A percentile compares a stretch with the other conserved stretches of the same genome.
These are phyloP conservation scores for Coccomyxa sp. DNA, from an alignment of 139 green algal genomes.

Conservation along the genomic window DNA sequence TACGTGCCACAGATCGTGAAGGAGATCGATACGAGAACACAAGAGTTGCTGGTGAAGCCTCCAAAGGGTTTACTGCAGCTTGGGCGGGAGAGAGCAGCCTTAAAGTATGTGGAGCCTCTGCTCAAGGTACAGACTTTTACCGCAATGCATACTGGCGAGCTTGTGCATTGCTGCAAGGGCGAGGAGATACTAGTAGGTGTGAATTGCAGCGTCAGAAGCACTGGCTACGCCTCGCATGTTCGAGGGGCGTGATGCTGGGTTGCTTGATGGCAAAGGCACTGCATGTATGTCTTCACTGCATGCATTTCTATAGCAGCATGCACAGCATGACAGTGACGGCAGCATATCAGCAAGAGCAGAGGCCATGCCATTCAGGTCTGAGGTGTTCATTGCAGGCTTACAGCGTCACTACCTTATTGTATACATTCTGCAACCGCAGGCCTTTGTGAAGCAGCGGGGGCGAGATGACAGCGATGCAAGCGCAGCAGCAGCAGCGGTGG, in stretches of 20 bases:
- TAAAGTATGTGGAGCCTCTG: constrained; percentile 15
- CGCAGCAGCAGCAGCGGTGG: not conserved
- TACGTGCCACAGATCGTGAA: constrained; percentile 12
- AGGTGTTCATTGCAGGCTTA: not conserved
- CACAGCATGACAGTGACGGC: too few species aligned
- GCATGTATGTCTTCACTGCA: too few species aligned
- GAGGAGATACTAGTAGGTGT: not conserved
- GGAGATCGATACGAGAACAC: not conserved
- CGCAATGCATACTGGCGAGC: not conserved
- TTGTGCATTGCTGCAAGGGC: not conserved
- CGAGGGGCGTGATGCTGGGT: not conserved
- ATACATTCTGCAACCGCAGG: not conserved
- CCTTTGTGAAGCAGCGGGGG: not conserved
- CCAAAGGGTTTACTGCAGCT: constrained; percentile 26
- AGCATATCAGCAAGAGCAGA: too few species aligned
- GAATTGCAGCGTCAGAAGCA: not conserved
- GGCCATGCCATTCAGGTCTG: not conserved
- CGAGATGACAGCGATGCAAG: not conserved
- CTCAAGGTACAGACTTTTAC: constrained; percentile 5
- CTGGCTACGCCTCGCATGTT: not conserved
- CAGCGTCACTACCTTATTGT: not conserved
- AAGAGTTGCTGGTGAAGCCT: constrained; percentile 10
- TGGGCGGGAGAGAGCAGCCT: constrained; percentile 16
- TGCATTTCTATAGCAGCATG: too few species aligned
- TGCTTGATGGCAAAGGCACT: not conserved